Conservation (phyloP, 2,329 filamentous ascomycete genomes). For the Penicillium sp. region DNA sequence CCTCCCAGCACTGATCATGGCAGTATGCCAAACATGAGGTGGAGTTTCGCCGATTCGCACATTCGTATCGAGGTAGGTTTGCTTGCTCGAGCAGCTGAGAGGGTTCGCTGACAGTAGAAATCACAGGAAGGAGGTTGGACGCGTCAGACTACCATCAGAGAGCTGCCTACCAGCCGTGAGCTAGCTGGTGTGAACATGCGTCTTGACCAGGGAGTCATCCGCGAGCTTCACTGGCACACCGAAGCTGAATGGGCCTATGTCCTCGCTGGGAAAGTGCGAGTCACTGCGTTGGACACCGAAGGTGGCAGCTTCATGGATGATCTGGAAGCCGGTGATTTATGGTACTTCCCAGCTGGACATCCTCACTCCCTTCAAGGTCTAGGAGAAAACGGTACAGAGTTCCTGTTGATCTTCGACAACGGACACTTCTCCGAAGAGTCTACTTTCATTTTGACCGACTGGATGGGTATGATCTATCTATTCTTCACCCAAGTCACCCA, state of each 20-base stretch:
- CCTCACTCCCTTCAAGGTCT: constrained; percentile 75
- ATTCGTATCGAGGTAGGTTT: constrained; percentile 61
- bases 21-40: constrained; percentile 70
- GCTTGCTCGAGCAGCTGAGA: background rate
- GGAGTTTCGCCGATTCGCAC: constrained; percentile 69
- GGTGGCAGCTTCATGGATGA: constrained; percentile 76
- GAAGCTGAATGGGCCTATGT: constrained; percentile 79
- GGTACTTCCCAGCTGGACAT: constrained; percentile 76
- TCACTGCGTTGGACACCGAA: constrained; percentile 73
- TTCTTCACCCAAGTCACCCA: background rate
- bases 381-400: constrained; percentile 63
- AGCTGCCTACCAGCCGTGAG: constrained; percentile 54
- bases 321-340: constrained; percentile 71
- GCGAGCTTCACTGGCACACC: constrained; percentile 80
- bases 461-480: constrained; percentile 56
- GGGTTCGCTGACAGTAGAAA: background rate
- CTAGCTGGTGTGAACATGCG: constrained; percentile 79
- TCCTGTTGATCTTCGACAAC: constrained; percentile 62
- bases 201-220: constrained; percentile 70
- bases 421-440: constrained; percentile 63
- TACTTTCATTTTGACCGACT: constrained; percentile 73
- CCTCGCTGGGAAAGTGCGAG: constrained; percentile 68
- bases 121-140: constrained; percentile 73
- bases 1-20: constrained; percentile 75
- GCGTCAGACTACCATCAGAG: constrained; percentile 60